These are phyloP conservation scores for Colletotrichum sp. DNA, from an alignment of 2,329 filamentous ascomycete species.

Conservation along the genomic window DNA sequence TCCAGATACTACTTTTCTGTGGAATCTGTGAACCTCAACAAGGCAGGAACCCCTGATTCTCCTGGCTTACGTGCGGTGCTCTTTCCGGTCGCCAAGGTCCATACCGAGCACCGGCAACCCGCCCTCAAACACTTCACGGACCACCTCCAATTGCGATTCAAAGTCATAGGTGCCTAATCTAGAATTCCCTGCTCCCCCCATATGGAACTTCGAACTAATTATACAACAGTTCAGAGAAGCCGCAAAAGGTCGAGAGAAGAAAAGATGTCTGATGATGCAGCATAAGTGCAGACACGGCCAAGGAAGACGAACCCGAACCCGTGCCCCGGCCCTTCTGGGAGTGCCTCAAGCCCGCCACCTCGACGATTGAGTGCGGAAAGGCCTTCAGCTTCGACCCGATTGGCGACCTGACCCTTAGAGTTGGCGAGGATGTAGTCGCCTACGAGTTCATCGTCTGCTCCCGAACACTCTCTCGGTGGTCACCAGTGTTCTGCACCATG, in stretches of 20 bases:
- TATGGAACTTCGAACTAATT: not conserved
- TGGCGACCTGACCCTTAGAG: not conserved
- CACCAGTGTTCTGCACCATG: not conserved
- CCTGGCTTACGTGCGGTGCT: not conserved
- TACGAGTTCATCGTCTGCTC: not conserved
- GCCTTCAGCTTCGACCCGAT: not conserved
- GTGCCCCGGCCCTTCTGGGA: not conserved
- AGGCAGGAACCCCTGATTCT: not conserved
- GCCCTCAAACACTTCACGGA: not conserved
- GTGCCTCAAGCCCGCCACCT: not conserved
- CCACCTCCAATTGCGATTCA: not conserved
- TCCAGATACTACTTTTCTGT: too few relatives aligned
- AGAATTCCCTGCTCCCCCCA: not conserved
- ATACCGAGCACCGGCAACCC: not conserved
- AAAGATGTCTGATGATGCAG: not conserved
- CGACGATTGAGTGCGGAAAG: not conserved
- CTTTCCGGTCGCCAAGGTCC: not conserved
- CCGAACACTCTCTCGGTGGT: not conserved
- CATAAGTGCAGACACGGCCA: accelerated
- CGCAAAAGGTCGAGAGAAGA: not conserved
- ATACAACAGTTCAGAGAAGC: not conserved
- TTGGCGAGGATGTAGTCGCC: not conserved
- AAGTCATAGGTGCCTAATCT: too few relatives aligned
- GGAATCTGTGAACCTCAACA: not conserved
- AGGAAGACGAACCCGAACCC: not conserved